A percentile compares a stretch with the other conserved stretches of the same genome.
These are phyloP conservation scores for Peniophora sp. DNA, from an alignment of 1,284 basidiomycete species.

Conservation along the genomic window DNA sequence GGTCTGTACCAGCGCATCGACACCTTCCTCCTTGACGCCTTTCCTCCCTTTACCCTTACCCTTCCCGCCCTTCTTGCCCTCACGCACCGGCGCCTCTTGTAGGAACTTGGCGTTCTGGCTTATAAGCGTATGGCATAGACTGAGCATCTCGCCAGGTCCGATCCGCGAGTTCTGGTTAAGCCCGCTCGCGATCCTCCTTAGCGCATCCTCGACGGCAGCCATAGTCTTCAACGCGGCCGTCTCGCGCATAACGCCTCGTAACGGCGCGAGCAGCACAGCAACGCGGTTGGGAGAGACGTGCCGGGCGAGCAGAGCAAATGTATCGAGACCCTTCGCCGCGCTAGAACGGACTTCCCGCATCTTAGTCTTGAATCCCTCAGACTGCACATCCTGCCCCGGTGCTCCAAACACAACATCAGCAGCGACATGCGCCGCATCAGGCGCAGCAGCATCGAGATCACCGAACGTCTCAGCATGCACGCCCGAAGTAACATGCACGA, in stretches of 20 bases:
- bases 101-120: slow-evolving; percentile 86
- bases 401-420: slow-evolving; percentile 94
- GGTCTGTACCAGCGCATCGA: slow-evolving; percentile 67
- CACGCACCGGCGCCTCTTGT: slow-evolving; percentile 38
- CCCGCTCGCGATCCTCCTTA: slow-evolving; percentile 79
- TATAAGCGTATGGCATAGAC: slow-evolving; percentile 86
- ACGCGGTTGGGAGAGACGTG: slow-evolving; percentile 72
- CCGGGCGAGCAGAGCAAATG: slow-evolving; percentile 76
- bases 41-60: slow-evolving; percentile 15
- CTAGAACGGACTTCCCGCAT: slow-evolving; percentile 85
- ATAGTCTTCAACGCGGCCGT: slow-evolving; percentile 81
- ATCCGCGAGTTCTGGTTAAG: slow-evolving; percentile 81
- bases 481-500: slow-evolving; percentile 70
- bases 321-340: slow-evolving; percentile 75
- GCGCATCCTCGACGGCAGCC: slow-evolving; percentile 82
- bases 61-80: slow-evolving; percentile 30
- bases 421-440: slow-evolving; percentile 74
- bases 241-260: slow-evolving; percentile 82
- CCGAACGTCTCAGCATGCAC: slow-evolving; percentile 47
- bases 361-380: slow-evolving; percentile 92
- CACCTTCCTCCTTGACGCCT: too few species aligned
- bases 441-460: slow-evolving; percentile 72
- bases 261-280: slow-evolving; percentile 70
- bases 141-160: slow-evolving; percentile 64
- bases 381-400: slow-evolving; percentile 84